Conservation (phyloP, 2,329 filamentous ascomycete species). For the Epichloe typhina region DNA sequence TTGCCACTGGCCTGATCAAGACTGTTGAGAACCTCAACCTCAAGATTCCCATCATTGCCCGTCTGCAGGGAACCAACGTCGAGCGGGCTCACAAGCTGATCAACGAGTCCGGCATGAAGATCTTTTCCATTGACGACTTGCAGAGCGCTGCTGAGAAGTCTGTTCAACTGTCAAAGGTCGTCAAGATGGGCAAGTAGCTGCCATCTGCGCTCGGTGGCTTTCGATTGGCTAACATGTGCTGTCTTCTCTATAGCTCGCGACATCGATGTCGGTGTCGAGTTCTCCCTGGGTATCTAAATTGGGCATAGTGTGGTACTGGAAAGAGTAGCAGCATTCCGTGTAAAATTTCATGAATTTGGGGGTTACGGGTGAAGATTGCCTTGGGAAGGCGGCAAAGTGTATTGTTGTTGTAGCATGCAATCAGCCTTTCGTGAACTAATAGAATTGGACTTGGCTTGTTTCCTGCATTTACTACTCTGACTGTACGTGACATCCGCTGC, state of each 20-base stretch:
- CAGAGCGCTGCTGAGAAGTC: slow-evolving; percentile 96
- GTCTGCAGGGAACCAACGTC: slow-evolving; percentile 97
- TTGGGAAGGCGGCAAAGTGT: neutral
- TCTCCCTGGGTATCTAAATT: slow-evolving; percentile 78
- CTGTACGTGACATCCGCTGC: slow-evolving; percentile 3
- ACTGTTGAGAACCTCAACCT: slow-evolving; percentile 92
- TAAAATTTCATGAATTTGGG: slow-evolving; percentile 13
- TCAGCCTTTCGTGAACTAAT: slow-evolving; percentile 1
- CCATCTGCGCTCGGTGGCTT: neutral
- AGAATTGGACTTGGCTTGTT: slow-evolving; percentile 1
- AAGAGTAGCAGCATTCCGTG: slow-evolving; percentile 10
- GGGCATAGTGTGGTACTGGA: slow-evolving; percentile 3
- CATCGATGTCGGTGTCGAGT: slow-evolving; percentile 94
- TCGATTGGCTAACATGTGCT: slow-evolving; percentile 9
- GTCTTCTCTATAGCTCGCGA: slow-evolving; percentile 54
- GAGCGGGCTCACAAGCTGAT: slow-evolving; percentile 85
- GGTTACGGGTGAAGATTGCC: neutral
- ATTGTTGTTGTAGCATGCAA: slow-evolving; percentile 5
- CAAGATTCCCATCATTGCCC: slow-evolving; percentile 89
- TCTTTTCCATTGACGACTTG: slow-evolving; percentile 98
- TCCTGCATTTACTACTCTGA: neutral
- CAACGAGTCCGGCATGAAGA: slow-evolving; percentile 97
- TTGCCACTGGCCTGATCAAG: slow-evolving; percentile 89
- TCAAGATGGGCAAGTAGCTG: slow-evolving; percentile 73
- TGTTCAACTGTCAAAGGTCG: slow-evolving; percentile 97